Evolutionary conservation across 768 basidiomycete genomes (phyloP), one percentile per base, ranked within the genome.

Genomic region (Leccinum obscurum): DNA sequence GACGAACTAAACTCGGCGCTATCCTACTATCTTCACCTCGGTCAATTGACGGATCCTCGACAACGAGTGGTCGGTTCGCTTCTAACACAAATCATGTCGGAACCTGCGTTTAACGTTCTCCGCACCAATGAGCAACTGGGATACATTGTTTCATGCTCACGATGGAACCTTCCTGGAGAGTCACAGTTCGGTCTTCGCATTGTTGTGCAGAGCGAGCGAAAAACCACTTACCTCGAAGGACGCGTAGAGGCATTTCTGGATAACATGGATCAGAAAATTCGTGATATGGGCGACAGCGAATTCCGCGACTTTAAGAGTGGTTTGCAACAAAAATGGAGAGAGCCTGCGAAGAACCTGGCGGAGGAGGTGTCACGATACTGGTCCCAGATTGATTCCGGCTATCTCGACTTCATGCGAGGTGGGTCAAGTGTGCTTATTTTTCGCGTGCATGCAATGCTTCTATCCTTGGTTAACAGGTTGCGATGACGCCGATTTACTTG

Each of bases 91-190:
- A 90, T 98, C 58, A 80, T 95, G 39, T 79, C 83, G n/a, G 97
- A 99, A 67, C 96, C 95, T 1, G 84, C 90, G 10, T 99, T 98
- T 76, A 88, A 96, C 70, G 78, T 87, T 24, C 83, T 99, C 32
- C 88, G 97, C 30, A 98, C 95, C 4, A 88, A 93, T 70, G 93
- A 98, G 70, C 97, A 99, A 73, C 81, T 99, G 1, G 97, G 97
- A 6, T 99, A 99, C 72, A 81, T 97, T 48, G 95, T 97, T 37
- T 83, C 80, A 9, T 87, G 84, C 63, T 78, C 79, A 1, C 70
- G 76, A 32, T 86, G 83, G 83, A 70, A 78, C 10, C 72, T 89
- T 48, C 70, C 81, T 46, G 89, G 90, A n/a, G 78, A 83, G 3
- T 86, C 84, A 50, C 84, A 89, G 62, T 81, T 84, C 62, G 94